Base-by-base conservation (phyloP, 768 basidiomycete species). In the Termitomyces sp. region DNA sequence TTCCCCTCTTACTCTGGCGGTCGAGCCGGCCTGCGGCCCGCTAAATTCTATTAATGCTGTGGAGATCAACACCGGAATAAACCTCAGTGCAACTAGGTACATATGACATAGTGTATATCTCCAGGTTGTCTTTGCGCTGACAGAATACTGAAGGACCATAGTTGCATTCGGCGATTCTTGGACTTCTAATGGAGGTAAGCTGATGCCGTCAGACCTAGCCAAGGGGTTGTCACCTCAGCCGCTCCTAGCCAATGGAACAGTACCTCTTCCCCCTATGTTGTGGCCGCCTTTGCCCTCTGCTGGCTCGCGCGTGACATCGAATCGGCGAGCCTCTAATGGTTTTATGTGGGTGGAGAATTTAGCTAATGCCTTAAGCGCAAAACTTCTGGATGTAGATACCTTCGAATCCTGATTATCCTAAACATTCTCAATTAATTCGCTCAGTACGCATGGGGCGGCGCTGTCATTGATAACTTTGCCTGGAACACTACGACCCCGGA, bases 381-480 rank as follows among this genome's bases (percentile, higher is more conserved):
- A 72, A 54, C 59, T 72, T 3, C 56, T 72, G 19, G 66, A 72
- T 55, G 50, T 51, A 40, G 10, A 11, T n/a, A 11, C 11, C 27
- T 19, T 49, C 9, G 21, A 39, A 28, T n/a, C 27, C n/a, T 12
- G 2, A 14, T 39, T 39, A 17, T 40, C 17, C 25, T 17, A 19
- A 40, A 25, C 62, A 66, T 40, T 51, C 8, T 41, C 43, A 14
- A 19, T 5, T 21, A 28, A 51, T 19, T 52, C 12, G 14, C 17
- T 30, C 17, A 71, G 70, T 70, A 72, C 28, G 68, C 70, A 11
- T 70, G 69, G 68, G 70, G 70, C 32, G 70, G 70, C 12, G 70
- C 70, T 21, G 56, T 72, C 12, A 70, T 71, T 46, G 65, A 72
- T 52, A 70, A 69, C 55, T 67, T 67, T 51, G 70, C 67, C 0